Evolutionary conservation across 495 filamentous ascomycete genomes (phyloP).

Genomic region (Apiosordaria backusii): DNA sequence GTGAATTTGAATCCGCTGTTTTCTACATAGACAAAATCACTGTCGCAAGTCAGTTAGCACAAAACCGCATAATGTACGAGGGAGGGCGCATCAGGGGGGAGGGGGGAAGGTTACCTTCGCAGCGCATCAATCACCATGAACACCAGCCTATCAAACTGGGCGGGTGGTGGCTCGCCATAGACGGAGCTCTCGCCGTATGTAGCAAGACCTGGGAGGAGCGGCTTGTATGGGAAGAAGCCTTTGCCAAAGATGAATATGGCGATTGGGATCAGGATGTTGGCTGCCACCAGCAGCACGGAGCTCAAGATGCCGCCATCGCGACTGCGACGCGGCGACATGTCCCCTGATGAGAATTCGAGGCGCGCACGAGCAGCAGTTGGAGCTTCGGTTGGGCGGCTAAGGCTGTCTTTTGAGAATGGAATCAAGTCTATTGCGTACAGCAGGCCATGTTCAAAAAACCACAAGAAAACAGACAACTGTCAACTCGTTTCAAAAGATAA

Average conservation of each 20-base stretch:
- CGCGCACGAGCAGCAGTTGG: not conserved
- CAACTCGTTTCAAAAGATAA: not conserved
- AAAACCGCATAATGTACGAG: not conserved
- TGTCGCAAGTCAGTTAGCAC: slow-evolving; percentile 31
- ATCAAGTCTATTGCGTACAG: not conserved
- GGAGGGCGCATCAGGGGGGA: not conserved
- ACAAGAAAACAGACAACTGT: not conserved
- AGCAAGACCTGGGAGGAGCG: slow-evolving; percentile 80
- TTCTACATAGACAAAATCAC: slow-evolving; percentile 89
- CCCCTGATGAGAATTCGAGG: not conserved
- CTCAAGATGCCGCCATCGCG: slow-evolving; percentile 34
- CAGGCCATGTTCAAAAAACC: not conserved
- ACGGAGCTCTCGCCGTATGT: slow-evolving; percentile 37
- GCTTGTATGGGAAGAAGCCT: slow-evolving; percentile 97
- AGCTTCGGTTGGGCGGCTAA: not conserved
- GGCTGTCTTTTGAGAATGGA: not conserved
- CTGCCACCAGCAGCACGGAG: slow-evolving; percentile 49
- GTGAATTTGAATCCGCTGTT: slow-evolving; percentile 83
- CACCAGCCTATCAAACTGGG: slow-evolving; percentile 81
- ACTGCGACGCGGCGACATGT: slow-evolving; percentile 30
- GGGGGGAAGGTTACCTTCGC: slow-evolving; percentile 59
- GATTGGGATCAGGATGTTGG: slow-evolving; percentile 74
- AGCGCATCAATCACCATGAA: slow-evolving; percentile 99
- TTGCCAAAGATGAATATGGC: slow-evolving; percentile 79
- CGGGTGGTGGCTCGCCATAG: slow-evolving; percentile 40